Evolutionary conservation across 306 rosid species (phyloP), one percentile per base, ranked within the genome.

Genomic region (Trichosanthes cucumerina): DNA sequence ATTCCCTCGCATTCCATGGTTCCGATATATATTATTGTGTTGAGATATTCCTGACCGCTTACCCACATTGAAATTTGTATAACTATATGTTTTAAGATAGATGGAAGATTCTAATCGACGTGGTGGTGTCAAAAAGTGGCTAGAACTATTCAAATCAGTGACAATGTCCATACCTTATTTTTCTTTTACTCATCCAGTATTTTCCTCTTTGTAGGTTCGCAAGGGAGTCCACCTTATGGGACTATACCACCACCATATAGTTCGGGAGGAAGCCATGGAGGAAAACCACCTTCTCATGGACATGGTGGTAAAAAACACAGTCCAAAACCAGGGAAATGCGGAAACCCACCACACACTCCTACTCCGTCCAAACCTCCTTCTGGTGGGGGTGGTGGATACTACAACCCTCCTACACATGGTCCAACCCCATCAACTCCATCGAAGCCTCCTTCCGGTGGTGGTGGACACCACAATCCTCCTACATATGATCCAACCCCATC

Each of bases 181-280:
- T 73, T 41, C 3, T 26, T 21, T 12, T 10, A 23, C 47, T 70
- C 16, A 12, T 26, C 31, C 33, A 41, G 72, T 77, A 38, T 38
- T 53, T 57, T 21, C 9, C 2, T 77, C 13, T 50, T 76, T 79
- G 77, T 81, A 83, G 88, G 87, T 46, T 83, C 91, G 76, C 75
- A 85, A 21, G 63, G 57, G 5, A 83, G 80, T 79, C 85, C 97
- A 56, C 90, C 86, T 44, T 54, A 77, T 59, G 81, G 78, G 41
- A 3, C 19, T 58, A 56, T 31, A 56, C 31, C 84, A 52, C 84
- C 93, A 49, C 80, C 90, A 46, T 85, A 81, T 77, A 78, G 81
- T 16, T 84, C 87, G 75, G 84, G 87, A 66, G 76, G 36, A 24
- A 70, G 76, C 76, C 50, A 70, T 44, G 76, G 54, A 70, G 85